Evolutionary conservation across 495 filamentous ascomycete genomes (phyloP).

Genomic region (Apodospora peruviana): DNA sequence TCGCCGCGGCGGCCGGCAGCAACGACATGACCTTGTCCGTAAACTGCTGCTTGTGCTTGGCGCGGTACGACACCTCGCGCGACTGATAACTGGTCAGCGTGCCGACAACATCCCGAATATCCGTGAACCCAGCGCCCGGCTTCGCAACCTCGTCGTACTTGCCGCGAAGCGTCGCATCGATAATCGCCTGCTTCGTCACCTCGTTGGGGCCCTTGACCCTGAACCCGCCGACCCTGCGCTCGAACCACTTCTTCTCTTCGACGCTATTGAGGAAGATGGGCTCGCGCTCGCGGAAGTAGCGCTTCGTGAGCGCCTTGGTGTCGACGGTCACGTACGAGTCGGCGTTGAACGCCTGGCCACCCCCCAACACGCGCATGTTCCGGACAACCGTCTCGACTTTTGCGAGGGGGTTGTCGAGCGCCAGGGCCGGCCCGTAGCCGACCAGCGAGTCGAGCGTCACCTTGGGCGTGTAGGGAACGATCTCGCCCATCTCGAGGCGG

Average conservation of each 20-base stretch:
- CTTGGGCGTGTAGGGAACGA: slow-evolving; percentile 18
- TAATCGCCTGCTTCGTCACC: slow-evolving; percentile 29
- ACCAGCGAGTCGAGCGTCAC: slow-evolving; percentile 14
- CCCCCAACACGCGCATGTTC: slow-evolving; percentile 25
- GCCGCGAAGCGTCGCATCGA: slow-evolving; percentile 36
- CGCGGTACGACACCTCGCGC: slow-evolving; percentile 19
- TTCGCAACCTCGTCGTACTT: slow-evolving; percentile 29
- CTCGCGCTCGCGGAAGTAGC: slow-evolving; percentile 16
- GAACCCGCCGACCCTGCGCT: slow-evolving; percentile 4
- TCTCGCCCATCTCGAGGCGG: slow-evolving; percentile 22
- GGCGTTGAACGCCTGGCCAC: slow-evolving; percentile 22
- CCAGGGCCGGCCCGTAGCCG: slow-evolving; percentile 28
- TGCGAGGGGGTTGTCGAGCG: slow-evolving; percentile 17
- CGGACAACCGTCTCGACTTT: slow-evolving; percentile 23
- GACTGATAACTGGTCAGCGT: slow-evolving; percentile 29
- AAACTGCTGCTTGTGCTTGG: slow-evolving; percentile 15
- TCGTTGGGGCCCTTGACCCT: slow-evolving; percentile 12
- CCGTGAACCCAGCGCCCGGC: too few species aligned
- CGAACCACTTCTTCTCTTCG: slow-evolving; percentile 35
- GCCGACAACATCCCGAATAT: slow-evolving; percentile 23
- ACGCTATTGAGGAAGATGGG: slow-evolving; percentile 25
- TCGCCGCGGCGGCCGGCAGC: slow-evolving; percentile 14
- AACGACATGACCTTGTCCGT: slow-evolving; percentile 19
- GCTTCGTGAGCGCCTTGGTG: slow-evolving; percentile 2
- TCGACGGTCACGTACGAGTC: slow-evolving; percentile 20